phyloP scores from a whole-genome alignment of 139 green algal genomes.

The Volvox africanus region DNA sequence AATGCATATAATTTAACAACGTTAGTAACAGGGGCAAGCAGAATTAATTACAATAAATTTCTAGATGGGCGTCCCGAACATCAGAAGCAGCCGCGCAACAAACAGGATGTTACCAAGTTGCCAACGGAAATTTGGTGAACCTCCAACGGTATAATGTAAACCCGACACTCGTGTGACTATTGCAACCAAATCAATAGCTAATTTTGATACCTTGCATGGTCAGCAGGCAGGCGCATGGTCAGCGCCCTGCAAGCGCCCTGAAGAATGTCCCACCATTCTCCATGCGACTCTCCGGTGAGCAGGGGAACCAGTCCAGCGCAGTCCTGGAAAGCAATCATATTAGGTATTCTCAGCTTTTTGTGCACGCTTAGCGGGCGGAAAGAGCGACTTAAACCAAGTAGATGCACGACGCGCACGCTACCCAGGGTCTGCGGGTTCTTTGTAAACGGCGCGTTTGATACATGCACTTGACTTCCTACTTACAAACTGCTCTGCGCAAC shows the following conservation, averaged over 20 bases:
- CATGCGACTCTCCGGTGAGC: background rate
- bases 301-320: background rate
- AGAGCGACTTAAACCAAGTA: background rate
- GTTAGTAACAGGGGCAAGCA: too few species aligned
- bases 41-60: too few species aligned
- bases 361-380: background rate
- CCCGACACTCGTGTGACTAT: background rate
- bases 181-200: background rate
- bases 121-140: background rate
- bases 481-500: background rate
- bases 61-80: background rate
- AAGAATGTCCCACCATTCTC: constrained; percentile 30
- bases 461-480: background rate
- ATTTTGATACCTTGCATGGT: constrained; percentile 10
- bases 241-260: background rate
- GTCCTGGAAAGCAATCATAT: background rate
- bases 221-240: background rate
- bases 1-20: too few species aligned
- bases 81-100: too few species aligned
- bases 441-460: background rate
- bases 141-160: background rate
- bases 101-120: background rate
- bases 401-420: background rate
- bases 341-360: background rate
- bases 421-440: background rate